Conservation (phyloP, 2,329 filamentous ascomycete genomes). For the Lojkania enalia region DNA sequence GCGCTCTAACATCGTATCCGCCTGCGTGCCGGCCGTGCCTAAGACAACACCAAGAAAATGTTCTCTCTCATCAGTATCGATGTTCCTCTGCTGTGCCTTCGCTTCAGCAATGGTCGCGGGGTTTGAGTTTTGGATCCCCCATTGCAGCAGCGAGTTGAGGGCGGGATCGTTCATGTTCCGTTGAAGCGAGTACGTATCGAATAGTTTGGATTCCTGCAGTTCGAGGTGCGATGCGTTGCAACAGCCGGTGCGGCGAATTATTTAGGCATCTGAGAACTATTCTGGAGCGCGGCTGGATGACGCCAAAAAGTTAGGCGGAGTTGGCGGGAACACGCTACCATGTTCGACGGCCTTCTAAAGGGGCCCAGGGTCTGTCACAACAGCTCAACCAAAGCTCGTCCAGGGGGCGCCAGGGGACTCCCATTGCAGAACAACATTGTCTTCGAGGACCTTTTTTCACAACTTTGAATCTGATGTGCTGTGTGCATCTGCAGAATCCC, state of each 20-base stretch:
- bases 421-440: too few species aligned
- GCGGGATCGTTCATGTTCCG: constrained; percentile 59
- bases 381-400: too few species aligned
- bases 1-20: constrained; percentile 84
- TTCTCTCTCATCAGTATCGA: constrained; percentile 63
- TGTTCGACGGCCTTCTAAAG: constrained; percentile 27
- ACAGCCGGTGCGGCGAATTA: constrained; percentile 12
- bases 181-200: not conserved
- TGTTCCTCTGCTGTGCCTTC: constrained; percentile 57
- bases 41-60: constrained; percentile 75
- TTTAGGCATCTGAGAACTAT: constrained; percentile 18
- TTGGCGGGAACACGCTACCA: constrained; percentile 12
- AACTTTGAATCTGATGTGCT: not conserved
- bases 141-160: constrained; percentile 79
- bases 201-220: not conserved
- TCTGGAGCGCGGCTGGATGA: constrained; percentile 18
- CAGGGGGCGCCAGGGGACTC: too few species aligned
- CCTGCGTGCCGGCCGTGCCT: constrained; percentile 80
- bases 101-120: constrained; percentile 41
- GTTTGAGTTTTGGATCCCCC: constrained; percentile 69
- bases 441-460: too few species aligned
- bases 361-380: not conserved
- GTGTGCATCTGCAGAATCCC: constrained; percentile 5
- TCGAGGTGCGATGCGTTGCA: constrained; percentile 3
- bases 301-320: constrained; percentile 14